These are phyloP conservation scores for Linanthus parryae DNA, from an alignment of 148 eudicot species.

Conservation along the genomic window DNA sequence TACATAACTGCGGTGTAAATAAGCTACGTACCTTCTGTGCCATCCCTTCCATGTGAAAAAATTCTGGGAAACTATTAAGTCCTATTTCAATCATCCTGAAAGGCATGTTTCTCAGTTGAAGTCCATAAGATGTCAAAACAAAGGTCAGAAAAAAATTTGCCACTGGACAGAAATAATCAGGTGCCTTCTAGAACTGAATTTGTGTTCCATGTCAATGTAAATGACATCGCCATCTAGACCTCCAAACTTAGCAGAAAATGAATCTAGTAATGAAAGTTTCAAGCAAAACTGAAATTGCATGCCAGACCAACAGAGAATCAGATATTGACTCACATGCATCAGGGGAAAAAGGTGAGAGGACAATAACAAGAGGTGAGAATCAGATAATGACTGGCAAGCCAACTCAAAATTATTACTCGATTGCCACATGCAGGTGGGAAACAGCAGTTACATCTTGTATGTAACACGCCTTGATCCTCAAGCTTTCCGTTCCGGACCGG, in stretches of 20 bases:
- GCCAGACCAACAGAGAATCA: no score
- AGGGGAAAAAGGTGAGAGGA: no score
- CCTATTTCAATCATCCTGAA: conserved; percentile 82
- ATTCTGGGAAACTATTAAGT: conserved; percentile 73
- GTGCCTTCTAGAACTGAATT: conserved; percentile 86
- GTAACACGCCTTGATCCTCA: no score
- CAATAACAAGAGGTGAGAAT: no score
- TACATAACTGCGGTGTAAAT: background rate
- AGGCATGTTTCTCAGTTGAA: conserved; percentile 3
- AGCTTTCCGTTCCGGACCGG: no score
- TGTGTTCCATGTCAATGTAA: conserved; percentile 86
- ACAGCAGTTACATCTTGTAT: no score
- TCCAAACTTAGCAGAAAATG: conserved; percentile 70
- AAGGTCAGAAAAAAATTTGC: conserved; percentile 2
- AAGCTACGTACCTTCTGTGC: conserved; percentile 53
- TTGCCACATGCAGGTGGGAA: no score
- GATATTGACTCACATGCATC: no score
- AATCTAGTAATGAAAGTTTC: conserved; percentile 76
- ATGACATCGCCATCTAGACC: conserved; percentile 77
- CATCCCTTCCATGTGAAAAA: conserved; percentile 65
- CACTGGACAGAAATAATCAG: background rate
- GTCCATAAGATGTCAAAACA: background rate
- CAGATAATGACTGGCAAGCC: no score
- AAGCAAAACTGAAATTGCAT: conserved; percentile 75
- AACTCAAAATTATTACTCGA: no score